Evolutionary conservation across 495 filamentous ascomycete genomes (phyloP).

Genomic region (Sordaria brevicollis): DNA sequence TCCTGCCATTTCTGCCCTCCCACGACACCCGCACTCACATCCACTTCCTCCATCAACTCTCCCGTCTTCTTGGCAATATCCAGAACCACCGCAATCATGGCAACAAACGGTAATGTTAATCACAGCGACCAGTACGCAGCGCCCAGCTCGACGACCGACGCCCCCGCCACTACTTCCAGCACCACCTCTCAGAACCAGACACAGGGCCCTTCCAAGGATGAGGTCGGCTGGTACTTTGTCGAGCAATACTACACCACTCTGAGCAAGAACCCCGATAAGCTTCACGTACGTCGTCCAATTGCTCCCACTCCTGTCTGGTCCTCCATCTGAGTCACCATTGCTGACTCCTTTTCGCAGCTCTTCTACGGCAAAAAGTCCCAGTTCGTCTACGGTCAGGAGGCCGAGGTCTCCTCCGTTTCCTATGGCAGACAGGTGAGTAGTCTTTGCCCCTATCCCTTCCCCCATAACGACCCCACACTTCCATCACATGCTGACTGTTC

Average conservation of each 20-base stretch:
- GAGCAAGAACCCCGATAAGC: slow-evolving; percentile 85
- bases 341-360: slow-evolving; percentile 31
- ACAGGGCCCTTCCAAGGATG: slow-evolving; percentile 53
- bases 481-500: slow-evolving; percentile 6
- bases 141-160: slow-evolving; percentile 11
- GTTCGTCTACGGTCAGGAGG: slow-evolving; percentile 76
- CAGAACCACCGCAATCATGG: slow-evolving; percentile 27
- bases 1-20: slow-evolving; percentile 3
- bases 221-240: slow-evolving; percentile 98
- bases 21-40: slow-evolving; percentile 1
- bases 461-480: background rate
- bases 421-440: slow-evolving; percentile 72
- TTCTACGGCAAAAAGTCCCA: slow-evolving; percentile 80
- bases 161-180: slow-evolving; percentile 10
- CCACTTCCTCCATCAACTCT: background rate
- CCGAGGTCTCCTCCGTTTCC: slow-evolving; percentile 71
- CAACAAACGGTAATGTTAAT: slow-evolving; percentile 36
- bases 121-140: slow-evolving; percentile 28
- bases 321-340: slow-evolving; percentile 5
- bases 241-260: slow-evolving; percentile 98
- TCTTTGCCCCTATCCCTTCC: background rate
- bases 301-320: background rate
- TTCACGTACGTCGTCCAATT: slow-evolving; percentile 60
- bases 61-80: background rate
- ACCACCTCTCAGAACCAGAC: slow-evolving; percentile 9